These are phyloP conservation scores for Trametes hirsuta DNA, from an alignment of 1,284 basidiomycete species.

Conservation along the genomic window DNA sequence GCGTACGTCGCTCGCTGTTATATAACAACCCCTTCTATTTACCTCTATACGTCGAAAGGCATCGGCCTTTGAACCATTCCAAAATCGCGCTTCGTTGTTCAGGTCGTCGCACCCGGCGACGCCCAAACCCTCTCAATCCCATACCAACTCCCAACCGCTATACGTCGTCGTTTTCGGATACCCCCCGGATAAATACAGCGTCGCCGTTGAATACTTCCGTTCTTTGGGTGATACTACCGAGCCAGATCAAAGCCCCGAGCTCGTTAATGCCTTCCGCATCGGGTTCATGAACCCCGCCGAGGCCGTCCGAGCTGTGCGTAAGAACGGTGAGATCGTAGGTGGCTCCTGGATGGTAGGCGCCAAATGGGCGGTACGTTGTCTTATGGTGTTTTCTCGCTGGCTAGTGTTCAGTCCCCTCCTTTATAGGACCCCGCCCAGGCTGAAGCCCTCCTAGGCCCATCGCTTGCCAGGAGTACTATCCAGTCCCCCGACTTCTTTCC, in stretches of 20 bases:
- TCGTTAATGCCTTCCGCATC: slow-evolving; percentile 72
- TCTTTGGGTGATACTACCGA: slow-evolving; percentile 68
- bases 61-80: slow-evolving; percentile 38
- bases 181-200: slow-evolving; percentile 69
- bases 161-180: slow-evolving; percentile 79
- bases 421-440: slow-evolving; percentile 60
- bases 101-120: slow-evolving; percentile 34
- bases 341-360: slow-evolving; percentile 82
- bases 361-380: slow-evolving; percentile 71
- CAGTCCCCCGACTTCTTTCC: slow-evolving; percentile 23
- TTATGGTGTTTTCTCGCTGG: slow-evolving; percentile 1
- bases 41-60: slow-evolving; percentile 26
- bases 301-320: slow-evolving; percentile 72
- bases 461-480: slow-evolving; percentile 31
- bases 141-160: slow-evolving; percentile 35
- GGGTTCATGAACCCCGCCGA: slow-evolving; percentile 71
- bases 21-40: no score
- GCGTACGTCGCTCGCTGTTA: slow-evolving; percentile 39
- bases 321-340: slow-evolving; percentile 75
- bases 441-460: slow-evolving; percentile 53
- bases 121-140: slow-evolving; percentile 32
- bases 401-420: slow-evolving; percentile 1
- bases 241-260: slow-evolving; percentile 61
- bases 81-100: slow-evolving; percentile 30
- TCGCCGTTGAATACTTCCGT: slow-evolving; percentile 72